phyloP scores from a whole-genome alignment of 2,329 filamentous ascomycete species.

The Rhynchosporium secalis region DNA sequence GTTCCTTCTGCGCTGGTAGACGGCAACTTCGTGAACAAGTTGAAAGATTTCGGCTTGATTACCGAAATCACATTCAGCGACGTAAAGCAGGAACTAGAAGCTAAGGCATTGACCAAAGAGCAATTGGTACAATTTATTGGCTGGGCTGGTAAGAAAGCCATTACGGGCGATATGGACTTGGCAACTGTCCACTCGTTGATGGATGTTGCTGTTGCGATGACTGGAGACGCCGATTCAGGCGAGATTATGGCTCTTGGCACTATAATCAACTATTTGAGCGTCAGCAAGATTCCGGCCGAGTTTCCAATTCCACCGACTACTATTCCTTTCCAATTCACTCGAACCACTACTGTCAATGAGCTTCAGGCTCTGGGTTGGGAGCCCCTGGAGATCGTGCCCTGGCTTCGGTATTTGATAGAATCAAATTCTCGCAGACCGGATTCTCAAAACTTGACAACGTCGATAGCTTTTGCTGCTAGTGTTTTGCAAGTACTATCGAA shows the following conservation, averaged over 20 bases:
- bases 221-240: slow-evolving; percentile 59
- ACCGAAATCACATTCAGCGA: slow-evolving; percentile 84
- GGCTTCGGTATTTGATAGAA: slow-evolving; percentile 79
- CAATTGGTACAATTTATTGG: slow-evolving; percentile 82
- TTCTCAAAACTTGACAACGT: slow-evolving; percentile 69
- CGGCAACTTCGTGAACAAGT: slow-evolving; percentile 73
- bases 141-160: slow-evolving; percentile 76
- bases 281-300: slow-evolving; percentile 76
- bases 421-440: slow-evolving; percentile 58
- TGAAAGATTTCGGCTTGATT: slow-evolving; percentile 84
- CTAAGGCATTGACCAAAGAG: slow-evolving; percentile 73
- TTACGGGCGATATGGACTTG: slow-evolving; percentile 70
- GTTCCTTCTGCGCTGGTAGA: slow-evolving; percentile 75
- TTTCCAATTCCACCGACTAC: slow-evolving; percentile 79
- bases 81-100: slow-evolving; percentile 78
- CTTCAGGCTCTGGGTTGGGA: slow-evolving; percentile 84
- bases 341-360: slow-evolving; percentile 63
- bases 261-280: slow-evolving; percentile 73
- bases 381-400: slow-evolving; percentile 79
- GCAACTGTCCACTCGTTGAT: slow-evolving; percentile 69
- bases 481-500: slow-evolving; percentile 82
- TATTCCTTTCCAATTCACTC: slow-evolving; percentile 82
- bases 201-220: slow-evolving; percentile 74
- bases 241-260: slow-evolving; percentile 75
- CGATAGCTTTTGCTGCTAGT: slow-evolving; percentile 71